Evolutionary conservation across 352 stramenopile genomes (phyloP).

Genomic region (Nothophytophthora sp.): DNA sequence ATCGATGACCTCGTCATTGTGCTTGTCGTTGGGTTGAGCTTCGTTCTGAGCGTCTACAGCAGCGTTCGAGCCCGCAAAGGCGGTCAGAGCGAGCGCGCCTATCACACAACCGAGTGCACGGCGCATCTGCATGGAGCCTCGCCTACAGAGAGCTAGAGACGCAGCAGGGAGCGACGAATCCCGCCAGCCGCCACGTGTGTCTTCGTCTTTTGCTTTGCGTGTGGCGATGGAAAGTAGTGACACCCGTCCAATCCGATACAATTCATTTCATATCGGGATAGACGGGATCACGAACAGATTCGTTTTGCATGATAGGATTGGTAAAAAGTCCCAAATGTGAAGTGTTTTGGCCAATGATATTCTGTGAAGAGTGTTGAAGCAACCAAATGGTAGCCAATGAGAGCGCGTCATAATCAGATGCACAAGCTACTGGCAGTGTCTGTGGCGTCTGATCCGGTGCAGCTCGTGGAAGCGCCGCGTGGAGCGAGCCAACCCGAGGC

Average conservation of each 20-base stretch:
- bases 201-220: background rate
- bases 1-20: background rate
- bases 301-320: background rate
- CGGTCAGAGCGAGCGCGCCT: constrained; percentile 4
- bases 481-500: no score
- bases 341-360: background rate
- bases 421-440: no score
- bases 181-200: constrained; percentile 12
- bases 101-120: background rate
- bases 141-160: background rate
- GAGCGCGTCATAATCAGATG: no score
- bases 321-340: background rate
- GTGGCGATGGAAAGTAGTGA: background rate
- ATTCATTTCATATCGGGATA: no score
- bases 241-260: no score
- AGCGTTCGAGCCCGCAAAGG: constrained; percentile 4
- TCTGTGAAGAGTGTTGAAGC: no score
- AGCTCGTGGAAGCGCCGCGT: no score
- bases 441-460: no score
- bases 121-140: background rate
- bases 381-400: no score
- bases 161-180: constrained; percentile 6
- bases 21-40: constrained; percentile 15
- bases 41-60: background rate
- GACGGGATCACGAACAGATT: no score